These are phyloP conservation scores for Annulohypoxylon nitens DNA, from an alignment of 495 filamentous ascomycete genomes.

Conservation along the genomic window DNA sequence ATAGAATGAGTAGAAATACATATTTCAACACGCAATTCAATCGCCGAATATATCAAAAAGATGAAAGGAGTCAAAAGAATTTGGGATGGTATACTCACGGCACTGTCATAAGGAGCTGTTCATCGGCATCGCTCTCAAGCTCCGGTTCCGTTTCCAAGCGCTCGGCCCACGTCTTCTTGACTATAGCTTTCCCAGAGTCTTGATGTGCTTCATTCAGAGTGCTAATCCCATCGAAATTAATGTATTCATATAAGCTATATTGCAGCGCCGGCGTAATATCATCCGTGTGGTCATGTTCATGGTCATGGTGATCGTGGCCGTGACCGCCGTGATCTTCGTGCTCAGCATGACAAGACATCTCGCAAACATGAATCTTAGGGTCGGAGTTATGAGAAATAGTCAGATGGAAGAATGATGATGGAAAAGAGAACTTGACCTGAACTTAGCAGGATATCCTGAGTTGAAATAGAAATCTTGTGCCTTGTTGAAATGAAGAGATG, in stretches of 20 bases:
- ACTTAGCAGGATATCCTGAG: constrained; percentile 5
- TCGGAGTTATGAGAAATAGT: neutral
- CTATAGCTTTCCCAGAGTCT: constrained; percentile 77
- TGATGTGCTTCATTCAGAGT: constrained; percentile 83
- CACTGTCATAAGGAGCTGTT: constrained; percentile 91
- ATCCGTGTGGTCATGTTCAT: constrained; percentile 83
- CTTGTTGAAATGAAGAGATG: constrained; percentile 5
- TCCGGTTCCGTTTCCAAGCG: constrained; percentile 77
- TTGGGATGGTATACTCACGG: constrained; percentile 72
- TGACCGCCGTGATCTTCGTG: constrained; percentile 56
- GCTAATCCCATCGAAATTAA: constrained; percentile 86
- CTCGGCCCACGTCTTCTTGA: constrained; percentile 92
- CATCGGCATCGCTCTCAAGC: constrained; percentile 87
- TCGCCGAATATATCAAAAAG: no score
- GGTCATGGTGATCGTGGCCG: constrained; percentile 36
- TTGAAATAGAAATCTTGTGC: constrained; percentile 18
- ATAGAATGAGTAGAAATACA: neutral
- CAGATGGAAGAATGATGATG: neutral
- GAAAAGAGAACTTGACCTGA: neutral
- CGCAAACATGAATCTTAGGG: neutral
- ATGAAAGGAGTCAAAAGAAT: neutral
- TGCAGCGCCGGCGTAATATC: constrained; percentile 92
- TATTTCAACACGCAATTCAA: neutral
- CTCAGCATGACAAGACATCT: constrained; percentile 65
- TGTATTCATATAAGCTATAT: constrained; percentile 87